A percentile compares a stretch with the other conserved stretches of the same genome.
Conservation (phyloP, 129 eudicot species). For the Daucus carota region DNA sequence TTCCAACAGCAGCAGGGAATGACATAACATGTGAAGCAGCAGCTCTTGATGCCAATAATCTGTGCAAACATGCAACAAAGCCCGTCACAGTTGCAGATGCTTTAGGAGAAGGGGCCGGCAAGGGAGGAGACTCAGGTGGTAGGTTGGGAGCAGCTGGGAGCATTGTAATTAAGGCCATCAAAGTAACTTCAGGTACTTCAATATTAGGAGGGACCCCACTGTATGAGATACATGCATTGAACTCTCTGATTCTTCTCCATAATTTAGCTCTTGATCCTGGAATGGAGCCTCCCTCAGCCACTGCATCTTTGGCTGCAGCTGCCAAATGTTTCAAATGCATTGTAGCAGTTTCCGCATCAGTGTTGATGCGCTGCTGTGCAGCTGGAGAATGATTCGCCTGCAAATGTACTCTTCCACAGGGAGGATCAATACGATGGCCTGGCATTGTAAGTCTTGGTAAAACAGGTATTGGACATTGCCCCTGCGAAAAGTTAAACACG, state of each 20-base stretch:
- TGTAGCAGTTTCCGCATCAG: constrained; percentile 67
- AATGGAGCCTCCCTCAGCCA: constrained; percentile 92
- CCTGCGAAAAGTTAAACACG: constrained; percentile 37
- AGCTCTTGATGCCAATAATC: constrained; percentile 72
- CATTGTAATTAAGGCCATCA: constrained; percentile 97
- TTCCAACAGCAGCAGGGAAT: constrained; percentile 95
- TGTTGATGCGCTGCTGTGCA: constrained; percentile 31
- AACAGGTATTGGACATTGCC: constrained; percentile 83
- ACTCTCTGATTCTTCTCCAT: constrained; percentile 96
- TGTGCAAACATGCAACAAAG: constrained; percentile 74
- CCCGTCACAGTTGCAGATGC: constrained; percentile 98
- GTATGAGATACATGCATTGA: constrained; percentile 85
- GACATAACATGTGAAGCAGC: constrained; percentile 97
- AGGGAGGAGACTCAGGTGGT: constrained; percentile 86
- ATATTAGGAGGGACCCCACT: constrained; percentile 72
- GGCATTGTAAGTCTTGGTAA: constrained; percentile 93
- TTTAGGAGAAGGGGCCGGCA: constrained; percentile 98
- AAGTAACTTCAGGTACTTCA: constrained; percentile 97
- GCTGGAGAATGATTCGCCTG: constrained; percentile 24
- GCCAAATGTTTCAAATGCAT: constrained; percentile 94
- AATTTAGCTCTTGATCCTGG: constrained; percentile 98
- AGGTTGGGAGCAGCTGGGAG: constrained; percentile 90
- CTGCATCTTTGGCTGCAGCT: constrained; percentile 94
- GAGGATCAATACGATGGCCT: constrained; percentile 96
- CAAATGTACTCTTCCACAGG: constrained; percentile 86